Base-by-base conservation (phyloP, 495 filamentous ascomycete species). In the Hypomontagnella monticulosa region DNA sequence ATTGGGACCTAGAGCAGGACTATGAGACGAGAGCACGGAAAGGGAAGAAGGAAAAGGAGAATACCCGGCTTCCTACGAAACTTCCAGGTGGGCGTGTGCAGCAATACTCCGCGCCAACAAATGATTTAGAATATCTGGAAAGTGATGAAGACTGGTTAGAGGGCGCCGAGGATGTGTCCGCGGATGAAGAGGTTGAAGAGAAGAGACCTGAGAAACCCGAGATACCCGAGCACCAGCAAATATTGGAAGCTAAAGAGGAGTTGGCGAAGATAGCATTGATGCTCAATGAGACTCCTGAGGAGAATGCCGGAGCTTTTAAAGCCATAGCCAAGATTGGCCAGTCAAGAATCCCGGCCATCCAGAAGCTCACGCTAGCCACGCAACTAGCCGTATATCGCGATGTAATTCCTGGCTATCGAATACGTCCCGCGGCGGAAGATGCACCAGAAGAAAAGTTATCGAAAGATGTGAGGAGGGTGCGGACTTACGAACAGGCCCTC, bases 321-420 rank as follows among this genome's bases (percentile, higher is more conserved):
- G 84, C 84, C 5, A 78, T 99, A 73, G 87, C 88, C 12, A 84
- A 90, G 62, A 86, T 98, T 69, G 89, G 87, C 33, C 81, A 88
- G 41, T 89, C 88, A 1, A 72, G 80, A 6, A 89, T 93, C 59
- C 73, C 84, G 32, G 88, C 89, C 4, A 88, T 98, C 69, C 87
- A 89, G 78, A 95, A 92, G 71, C 81, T 99, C 50, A 90, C 89
- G 18, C 75, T 99, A 20, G 91, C 87, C 12, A 89, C 93, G 15
- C 93, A 97, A 75, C 81, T 93, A 71, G 88, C 93, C 5, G 84
- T 97, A n/a, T 99, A 92, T 77, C 96, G 93, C 73, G 93, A 98
- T 79, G 83, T 97, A 40, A 97, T 99, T 44, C 95, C 95, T 0
- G 95, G 94, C 5, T 99, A 98, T 68, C 84, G 95, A 34, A 98